Base-by-base conservation (phyloP, 257 asterid genomes). In the Linderniella brevidens region DNA sequence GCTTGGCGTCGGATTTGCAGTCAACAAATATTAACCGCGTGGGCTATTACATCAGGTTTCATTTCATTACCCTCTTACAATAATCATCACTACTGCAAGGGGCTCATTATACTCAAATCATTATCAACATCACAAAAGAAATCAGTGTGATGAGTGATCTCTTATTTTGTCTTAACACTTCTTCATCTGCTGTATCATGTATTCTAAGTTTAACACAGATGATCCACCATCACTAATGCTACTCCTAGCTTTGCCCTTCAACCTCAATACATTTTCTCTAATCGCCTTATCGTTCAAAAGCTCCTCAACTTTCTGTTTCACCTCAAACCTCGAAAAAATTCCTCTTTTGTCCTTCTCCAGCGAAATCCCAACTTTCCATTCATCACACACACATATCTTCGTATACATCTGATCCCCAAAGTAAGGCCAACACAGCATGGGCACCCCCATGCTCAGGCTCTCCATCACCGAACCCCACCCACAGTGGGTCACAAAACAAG, bases 381-480 rank as follows among this genome's bases (percentile, higher is more conserved):
- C 59, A 10, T 71, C 77, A 32, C 77, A 71, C 0, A 73, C 57
- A n/a, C 73, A 66, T 1, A 58, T 67, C 43, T 52, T 58, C 0
- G 63, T 58, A 38, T 74, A 71, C 69, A 71, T 13, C 11, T 79
- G 92, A 59, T 76, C 92, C 11, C 71, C 86, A 45, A 76, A 76
- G 29, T 73, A 77, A 8, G 92, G 79, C 84, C 87, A 77, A 35
- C 92, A 74, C 4, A 80, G 54, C 41, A 69, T 12, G 8, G 84
- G 87, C 8, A 77, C 87, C 0, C 93, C 87, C 43, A 41, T 48
- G 62, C 75, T 71, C 59, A 72, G 7, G 46, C 93, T 65, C 68
- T 80, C 93, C 71, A 74, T 9, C 8, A 63, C 46, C 6, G 93
- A 80, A 25, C 68, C 64, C 87, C 84, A 80, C 0, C 92, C 92